Conservation (phyloP, 75 land plant species). For the Adiantum capillusveneris region DNA sequence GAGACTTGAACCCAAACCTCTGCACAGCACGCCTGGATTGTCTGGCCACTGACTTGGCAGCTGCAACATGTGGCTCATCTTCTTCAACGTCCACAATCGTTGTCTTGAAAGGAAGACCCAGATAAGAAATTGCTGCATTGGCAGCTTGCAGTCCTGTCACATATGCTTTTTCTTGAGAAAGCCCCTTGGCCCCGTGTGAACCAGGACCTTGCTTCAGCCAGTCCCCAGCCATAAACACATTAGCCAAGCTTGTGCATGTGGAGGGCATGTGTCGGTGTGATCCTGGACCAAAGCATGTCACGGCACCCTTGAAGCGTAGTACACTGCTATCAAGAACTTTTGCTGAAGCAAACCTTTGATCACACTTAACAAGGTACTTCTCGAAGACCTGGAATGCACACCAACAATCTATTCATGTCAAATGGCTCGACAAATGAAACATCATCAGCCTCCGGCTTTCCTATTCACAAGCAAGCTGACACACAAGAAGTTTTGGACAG, state of each 20-base stretch:
- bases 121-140: constrained; percentile 16
- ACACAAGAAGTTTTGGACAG: no score
- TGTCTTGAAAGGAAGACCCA: constrained; percentile 9
- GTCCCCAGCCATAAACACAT: constrained; percentile 37
- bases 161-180: constrained; percentile 39
- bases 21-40: not conserved
- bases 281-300: constrained; percentile 35
- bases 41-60: constrained; percentile 15
- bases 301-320: constrained; percentile 32
- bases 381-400: not conserved
- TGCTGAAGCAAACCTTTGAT: constrained; percentile 12
- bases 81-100: constrained; percentile 26
- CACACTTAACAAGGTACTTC: constrained; percentile 23
- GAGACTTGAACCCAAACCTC: not conserved
- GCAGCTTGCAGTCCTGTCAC: constrained; percentile 37
- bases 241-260: constrained; percentile 27
- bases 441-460: no score
- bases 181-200: constrained; percentile 34
- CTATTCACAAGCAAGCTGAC: no score
- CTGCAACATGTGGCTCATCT: constrained; percentile 31
- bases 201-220: constrained; percentile 41
- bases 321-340: constrained; percentile 28
- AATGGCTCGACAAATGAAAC: no score
- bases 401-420: no score
- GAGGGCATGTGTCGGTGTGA: constrained; percentile 37